Evolutionary conservation across 2,329 filamentous ascomycete genomes (phyloP).

Genomic region (Hysterium pulicare): DNA sequence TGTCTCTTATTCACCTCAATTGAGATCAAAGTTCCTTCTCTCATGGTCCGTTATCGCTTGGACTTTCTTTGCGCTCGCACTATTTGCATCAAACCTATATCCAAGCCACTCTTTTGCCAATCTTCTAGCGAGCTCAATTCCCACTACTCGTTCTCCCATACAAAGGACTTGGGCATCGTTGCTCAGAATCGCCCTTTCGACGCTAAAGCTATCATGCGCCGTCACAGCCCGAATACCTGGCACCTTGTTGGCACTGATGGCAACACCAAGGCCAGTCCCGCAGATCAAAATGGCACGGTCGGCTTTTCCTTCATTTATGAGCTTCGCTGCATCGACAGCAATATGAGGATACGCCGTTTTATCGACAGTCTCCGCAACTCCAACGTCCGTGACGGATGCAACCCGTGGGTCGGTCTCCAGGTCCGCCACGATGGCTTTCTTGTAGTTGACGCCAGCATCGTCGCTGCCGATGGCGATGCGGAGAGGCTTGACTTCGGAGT

Average conservation of each 20-base stretch:
- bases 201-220: conserved; percentile 80
- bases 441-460: conserved; percentile 75
- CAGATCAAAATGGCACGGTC: conserved; percentile 81
- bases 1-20: background rate
- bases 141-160: conserved; percentile 80
- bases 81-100: conserved; percentile 72
- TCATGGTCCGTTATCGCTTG: conserved; percentile 49
- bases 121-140: conserved; percentile 73
- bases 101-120: conserved; percentile 78
- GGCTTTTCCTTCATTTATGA: conserved; percentile 61
- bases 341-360: conserved; percentile 80
- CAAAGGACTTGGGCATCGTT: conserved; percentile 87
- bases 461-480: conserved; percentile 63
- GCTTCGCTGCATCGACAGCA: conserved; percentile 67
- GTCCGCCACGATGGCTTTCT: conserved; percentile 71
- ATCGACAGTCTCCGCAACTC: conserved; percentile 62
- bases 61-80: conserved; percentile 59
- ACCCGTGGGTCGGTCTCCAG: conserved; percentile 67
- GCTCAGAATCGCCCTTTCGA: conserved; percentile 75
- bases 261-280: conserved; percentile 81
- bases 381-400: conserved; percentile 68
- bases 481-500: conserved; percentile 30
- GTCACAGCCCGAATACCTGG: conserved; percentile 82
- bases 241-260: conserved; percentile 86
- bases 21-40: conserved; percentile 32